Conservation (phyloP, 1,284 basidiomycete genomes). For the Butyriboletus appendiculatus region DNA sequence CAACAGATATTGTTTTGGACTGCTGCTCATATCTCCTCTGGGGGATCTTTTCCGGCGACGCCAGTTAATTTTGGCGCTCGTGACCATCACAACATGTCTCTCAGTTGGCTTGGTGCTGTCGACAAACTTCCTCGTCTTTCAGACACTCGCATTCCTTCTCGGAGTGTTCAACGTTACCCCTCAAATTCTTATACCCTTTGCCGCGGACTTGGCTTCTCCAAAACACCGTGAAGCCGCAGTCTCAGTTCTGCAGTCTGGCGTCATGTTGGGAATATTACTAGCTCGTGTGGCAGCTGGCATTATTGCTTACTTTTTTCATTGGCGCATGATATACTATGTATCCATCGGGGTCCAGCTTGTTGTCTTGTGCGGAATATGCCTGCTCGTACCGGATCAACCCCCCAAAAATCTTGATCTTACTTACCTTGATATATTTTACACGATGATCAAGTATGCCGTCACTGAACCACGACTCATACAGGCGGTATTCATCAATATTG, state of each 20-base stretch:
- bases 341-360: slow-evolving; percentile 55
- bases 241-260: slow-evolving; percentile 62
- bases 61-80: slow-evolving; percentile 52
- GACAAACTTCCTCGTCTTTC: slow-evolving; percentile 47
- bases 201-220: slow-evolving; percentile 64
- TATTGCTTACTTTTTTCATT: slow-evolving; percentile 60
- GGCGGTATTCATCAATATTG: slow-evolving; percentile 55
- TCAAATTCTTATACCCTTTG: slow-evolving; percentile 61
- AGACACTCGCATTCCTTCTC: slow-evolving; percentile 55
- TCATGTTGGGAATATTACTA: slow-evolving; percentile 68
- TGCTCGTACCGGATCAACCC: slow-evolving; percentile 68
- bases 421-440: slow-evolving; percentile 59
- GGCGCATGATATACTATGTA: slow-evolving; percentile 67
- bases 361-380: slow-evolving; percentile 53
- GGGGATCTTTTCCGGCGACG: slow-evolving; percentile 65
- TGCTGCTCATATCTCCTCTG: slow-evolving; percentile 61
- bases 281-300: slow-evolving; percentile 67
- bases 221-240: slow-evolving; percentile 59
- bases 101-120: slow-evolving; percentile 60
- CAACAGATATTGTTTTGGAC: slow-evolving; percentile 53
- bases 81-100: slow-evolving; percentile 47
- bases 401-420: slow-evolving; percentile 57
- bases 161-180: slow-evolving; percentile 58
- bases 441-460: slow-evolving; percentile 62
- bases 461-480: slow-evolving; percentile 72